Base-by-base conservation (phyloP, 2,329 filamentous ascomycete species). In the Aspergillus puulaauensis region DNA sequence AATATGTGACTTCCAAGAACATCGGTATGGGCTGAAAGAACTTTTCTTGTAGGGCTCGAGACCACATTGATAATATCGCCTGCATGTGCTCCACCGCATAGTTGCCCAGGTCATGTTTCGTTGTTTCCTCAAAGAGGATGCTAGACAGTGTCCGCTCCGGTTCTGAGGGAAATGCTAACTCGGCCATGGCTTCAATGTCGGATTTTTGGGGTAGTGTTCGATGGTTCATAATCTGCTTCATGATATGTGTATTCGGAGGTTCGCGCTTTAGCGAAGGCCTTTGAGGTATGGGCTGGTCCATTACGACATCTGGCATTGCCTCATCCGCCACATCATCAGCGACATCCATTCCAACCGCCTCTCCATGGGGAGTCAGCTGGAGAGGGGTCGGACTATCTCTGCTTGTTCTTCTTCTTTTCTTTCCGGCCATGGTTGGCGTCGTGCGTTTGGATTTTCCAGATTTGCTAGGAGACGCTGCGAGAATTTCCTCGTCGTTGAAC, bases 401-500 rank as follows among this genome's bases (percentile, higher is more conserved):
- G 17, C 76, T 76, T 14, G 75, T 64, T 53, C 75, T 73, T 47
- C 85, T 74, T 68, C 87, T 87, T 55, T 85, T 77, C 69, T 87
- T 88, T 8, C 77, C 78, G n/a, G 79, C 77, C 59, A 78, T 79
- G 49, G 79, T 82, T 2, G 85, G 84, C 1, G 84, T 87, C 11
- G 72, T 71, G 44, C 80, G 75, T 67, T 82, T 84, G 6, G 77
- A 75, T 61, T 75, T 78, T 7, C 70, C 70, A 8, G 78, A 76
- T 63, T 81, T 85, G 52, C 79, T 83, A 4, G 84, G 84, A 3
- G 84, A 86, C 1, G 79, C 69, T 60, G 81, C 75, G 56, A 81
- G 71, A 8, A 87, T 79, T 66, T 88, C 83, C 55, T 82, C 80
- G 61, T 88, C 83, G 56, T 87, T 83, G 66, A 88, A 88, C 17